These are phyloP conservation scores for Fraxinus sp. DNA, from an alignment of 305 asterid genomes.

Conservation along the genomic window DNA sequence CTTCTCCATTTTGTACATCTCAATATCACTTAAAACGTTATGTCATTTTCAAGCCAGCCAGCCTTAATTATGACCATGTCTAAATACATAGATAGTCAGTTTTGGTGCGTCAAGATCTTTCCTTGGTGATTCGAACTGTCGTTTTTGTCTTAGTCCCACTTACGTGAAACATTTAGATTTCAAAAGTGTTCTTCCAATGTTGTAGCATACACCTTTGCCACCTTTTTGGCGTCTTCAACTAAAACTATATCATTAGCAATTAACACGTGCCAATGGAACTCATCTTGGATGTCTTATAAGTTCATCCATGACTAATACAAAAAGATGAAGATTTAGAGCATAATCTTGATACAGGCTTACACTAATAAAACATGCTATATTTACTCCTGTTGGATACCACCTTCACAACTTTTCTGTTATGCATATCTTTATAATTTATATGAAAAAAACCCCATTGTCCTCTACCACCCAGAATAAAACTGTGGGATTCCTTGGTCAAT, in stretches of 20 bases:
- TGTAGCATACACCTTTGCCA: not conserved
- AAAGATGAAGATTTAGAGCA: not conserved
- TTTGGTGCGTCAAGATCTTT: not conserved
- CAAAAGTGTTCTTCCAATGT: not conserved
- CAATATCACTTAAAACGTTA: not conserved
- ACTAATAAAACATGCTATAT: not conserved
- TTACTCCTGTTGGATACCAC: not conserved
- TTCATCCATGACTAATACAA: not conserved
- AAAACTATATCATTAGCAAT: not conserved
- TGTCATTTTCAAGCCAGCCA: not conserved
- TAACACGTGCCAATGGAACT: not conserved
- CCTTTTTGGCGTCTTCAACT: not conserved
- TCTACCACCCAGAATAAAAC: not conserved
- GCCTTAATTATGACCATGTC: not conserved
- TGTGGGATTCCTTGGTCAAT: not conserved
- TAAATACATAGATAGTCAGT: not conserved
- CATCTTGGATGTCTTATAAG: not conserved
- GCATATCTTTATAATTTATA: not conserved
- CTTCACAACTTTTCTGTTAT: not conserved
- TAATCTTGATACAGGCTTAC: not conserved
- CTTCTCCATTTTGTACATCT: not conserved
- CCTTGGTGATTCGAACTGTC: not conserved
- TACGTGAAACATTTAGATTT: not conserved
- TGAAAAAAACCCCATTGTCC: not conserved
- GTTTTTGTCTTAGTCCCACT: not conserved